Evolutionary conservation across 495 filamentous ascomycete species (phyloP), one percentile per base, ranked within the genome.

Genomic region (Penicillium manginii): DNA sequence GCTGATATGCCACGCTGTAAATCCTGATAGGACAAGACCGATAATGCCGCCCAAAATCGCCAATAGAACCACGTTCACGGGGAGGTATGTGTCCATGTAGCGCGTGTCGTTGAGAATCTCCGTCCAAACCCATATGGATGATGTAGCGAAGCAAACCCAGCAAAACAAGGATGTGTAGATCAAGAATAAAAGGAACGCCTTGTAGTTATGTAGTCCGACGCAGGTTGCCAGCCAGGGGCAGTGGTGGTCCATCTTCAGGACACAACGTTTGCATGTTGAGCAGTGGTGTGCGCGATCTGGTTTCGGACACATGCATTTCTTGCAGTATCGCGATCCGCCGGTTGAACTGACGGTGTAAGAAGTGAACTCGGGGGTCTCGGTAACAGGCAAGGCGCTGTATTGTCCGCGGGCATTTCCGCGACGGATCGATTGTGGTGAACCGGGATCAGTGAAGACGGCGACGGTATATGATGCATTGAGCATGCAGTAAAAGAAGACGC

Each of bases 171-270:
- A 89, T 10, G 91, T 91, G 69, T 98, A 98, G 53, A 96, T 88
- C 23, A 98, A 82, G 73, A 98, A 98, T 9, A 98, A 82, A 35
- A 98, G 69, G 71, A 98, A 98, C 5, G 92, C 81, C 73, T 98
- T 98, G 80, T 97, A 96, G 74, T 98, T 98, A 64, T 85, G 83
- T 55, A 98, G 75, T 22, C 96, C 96, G 47, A 98, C 89, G 68
- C 94, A 98, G 3, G 91, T 97, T 18, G 96, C 94, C 48, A 98
- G 82, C 94, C 94, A 98, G 6, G 94, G 94, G 66, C 94, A 98
- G 76, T 98, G 94, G 72, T 98, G 94, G 72, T 98, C 94, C 94
- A 98, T 98, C 76, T 98, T 98, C 68, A 98, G 79, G 11, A 98
- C 93, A 71, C 94, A 98, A 59, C 88, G 86, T 55, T 87, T 85